A percentile compares a stretch with the other conserved stretches of the same genome.
These are phyloP conservation scores for Penicillium corylophilum DNA, from an alignment of 2,329 filamentous ascomycete genomes.

Conservation along the genomic window DNA sequence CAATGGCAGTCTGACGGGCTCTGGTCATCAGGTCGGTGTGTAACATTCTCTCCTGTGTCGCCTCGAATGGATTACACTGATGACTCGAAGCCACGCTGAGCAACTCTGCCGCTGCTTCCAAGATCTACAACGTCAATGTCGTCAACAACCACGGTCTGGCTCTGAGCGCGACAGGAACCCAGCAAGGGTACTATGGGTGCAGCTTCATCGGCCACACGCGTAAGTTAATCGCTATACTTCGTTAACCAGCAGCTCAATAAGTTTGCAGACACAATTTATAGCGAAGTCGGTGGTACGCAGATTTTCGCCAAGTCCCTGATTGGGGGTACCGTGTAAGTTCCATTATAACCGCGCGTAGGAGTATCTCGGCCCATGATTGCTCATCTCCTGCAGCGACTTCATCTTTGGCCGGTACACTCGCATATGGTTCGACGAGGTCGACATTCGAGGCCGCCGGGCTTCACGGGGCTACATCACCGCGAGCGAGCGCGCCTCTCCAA, in stretches of 20 bases:
- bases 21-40: background rate
- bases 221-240: background rate
- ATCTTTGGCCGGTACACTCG: conserved; percentile 3
- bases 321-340: conserved; percentile 1
- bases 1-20: background rate
- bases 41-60: background rate
- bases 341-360: background rate
- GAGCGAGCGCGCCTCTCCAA: background rate
- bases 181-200: conserved; percentile 7
- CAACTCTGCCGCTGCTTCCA: conserved; percentile 1
- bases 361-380: background rate
- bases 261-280: background rate
- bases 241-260: background rate
- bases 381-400: background rate
- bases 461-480: background rate
- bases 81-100: background rate
- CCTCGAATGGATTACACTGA: background rate
- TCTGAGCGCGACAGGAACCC: conserved; percentile 1
- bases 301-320: background rate
- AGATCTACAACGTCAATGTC: conserved; percentile 3
- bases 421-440: conserved; percentile 2
- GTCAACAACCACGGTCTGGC: conserved; percentile 1
- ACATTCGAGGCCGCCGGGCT: background rate
- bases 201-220: background rate
- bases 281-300: conserved; percentile 2